Evolutionary conservation across 2,329 filamentous ascomycete genomes (phyloP).

Genomic region (Dichotomopilus funicola): DNA sequence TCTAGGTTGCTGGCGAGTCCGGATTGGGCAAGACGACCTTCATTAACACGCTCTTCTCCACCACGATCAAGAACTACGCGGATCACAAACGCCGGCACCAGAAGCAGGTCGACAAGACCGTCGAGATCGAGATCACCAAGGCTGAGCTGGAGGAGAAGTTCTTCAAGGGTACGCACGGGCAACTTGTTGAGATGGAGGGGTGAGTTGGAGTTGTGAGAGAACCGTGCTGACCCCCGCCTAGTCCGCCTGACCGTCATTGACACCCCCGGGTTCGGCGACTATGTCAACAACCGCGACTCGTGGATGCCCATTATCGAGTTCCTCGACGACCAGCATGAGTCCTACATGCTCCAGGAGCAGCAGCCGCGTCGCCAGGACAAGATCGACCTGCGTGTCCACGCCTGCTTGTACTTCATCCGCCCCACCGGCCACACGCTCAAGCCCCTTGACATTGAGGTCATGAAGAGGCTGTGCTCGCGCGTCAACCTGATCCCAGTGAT

Average conservation of each 20-base stretch:
- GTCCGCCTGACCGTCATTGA: slow-evolving; percentile 98
- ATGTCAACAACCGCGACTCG: slow-evolving; percentile 99
- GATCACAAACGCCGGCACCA: slow-evolving; percentile 98
- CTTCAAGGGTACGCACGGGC: slow-evolving; percentile 76
- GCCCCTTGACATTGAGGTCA: slow-evolving; percentile 98
- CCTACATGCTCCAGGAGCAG: slow-evolving; percentile 99
- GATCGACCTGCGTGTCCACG: slow-evolving; percentile 97
- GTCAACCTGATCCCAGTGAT: slow-evolving; percentile 98
- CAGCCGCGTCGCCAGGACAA: slow-evolving; percentile 97
- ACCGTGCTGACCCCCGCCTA: slow-evolving; percentile 35
- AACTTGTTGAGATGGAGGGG: not conserved
- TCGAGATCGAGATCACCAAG: slow-evolving; percentile 99
- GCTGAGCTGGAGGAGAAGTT: slow-evolving; percentile 99
- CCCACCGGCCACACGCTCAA: slow-evolving; percentile 97
- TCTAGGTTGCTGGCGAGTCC: slow-evolving; percentile 92
- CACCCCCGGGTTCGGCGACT: slow-evolving; percentile 97
- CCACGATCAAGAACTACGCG: slow-evolving; percentile 99
- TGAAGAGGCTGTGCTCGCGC: slow-evolving; percentile 97
- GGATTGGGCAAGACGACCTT: slow-evolving; percentile 99
- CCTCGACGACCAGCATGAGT: slow-evolving; percentile 99
- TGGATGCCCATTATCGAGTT: slow-evolving; percentile 99
- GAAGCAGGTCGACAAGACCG: slow-evolving; percentile 99
- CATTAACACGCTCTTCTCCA: slow-evolving; percentile 99
- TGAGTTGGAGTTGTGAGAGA: not conserved
- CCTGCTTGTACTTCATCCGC: slow-evolving; percentile 98